These are phyloP conservation scores for Pueraria montana DNA, from an alignment of 306 rosid genomes.

Conservation along the genomic window DNA sequence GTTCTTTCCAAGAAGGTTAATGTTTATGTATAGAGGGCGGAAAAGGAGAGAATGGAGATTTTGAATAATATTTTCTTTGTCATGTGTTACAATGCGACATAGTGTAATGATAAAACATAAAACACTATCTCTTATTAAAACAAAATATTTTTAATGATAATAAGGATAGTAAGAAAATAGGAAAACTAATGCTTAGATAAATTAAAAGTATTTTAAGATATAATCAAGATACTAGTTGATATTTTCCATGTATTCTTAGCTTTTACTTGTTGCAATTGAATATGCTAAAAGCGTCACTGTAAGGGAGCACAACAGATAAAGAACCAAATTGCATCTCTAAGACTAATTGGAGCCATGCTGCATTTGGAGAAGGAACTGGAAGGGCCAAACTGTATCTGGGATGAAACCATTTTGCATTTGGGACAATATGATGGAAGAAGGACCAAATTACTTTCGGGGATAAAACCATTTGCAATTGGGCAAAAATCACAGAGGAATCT, in stretches of 20 bases:
- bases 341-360: neutral
- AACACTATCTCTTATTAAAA: neutral
- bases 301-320: neutral
- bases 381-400: neutral
- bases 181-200: neutral
- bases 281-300: neutral
- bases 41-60: too few species aligned
- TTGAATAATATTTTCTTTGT: too few species aligned
- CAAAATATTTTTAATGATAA: too few species aligned
- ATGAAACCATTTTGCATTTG: neutral
- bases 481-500: neutral
- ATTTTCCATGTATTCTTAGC: neutral
- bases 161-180: neutral
- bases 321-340: neutral
- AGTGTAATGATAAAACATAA: neutral
- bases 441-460: neutral
- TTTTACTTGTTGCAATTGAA: neutral
- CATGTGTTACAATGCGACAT: too few species aligned
- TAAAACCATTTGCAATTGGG: neutral
- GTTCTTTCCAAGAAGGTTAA: neutral
- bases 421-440: neutral
- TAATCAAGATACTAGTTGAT: neutral
- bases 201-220: neutral
- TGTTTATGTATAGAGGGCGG: too few species aligned
- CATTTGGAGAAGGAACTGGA: neutral